Evolutionary conservation across 1,139 yeast species (phyloP), one percentile per base, ranked within the genome.

Genomic region (Magnusiomyces fungicola): DNA sequence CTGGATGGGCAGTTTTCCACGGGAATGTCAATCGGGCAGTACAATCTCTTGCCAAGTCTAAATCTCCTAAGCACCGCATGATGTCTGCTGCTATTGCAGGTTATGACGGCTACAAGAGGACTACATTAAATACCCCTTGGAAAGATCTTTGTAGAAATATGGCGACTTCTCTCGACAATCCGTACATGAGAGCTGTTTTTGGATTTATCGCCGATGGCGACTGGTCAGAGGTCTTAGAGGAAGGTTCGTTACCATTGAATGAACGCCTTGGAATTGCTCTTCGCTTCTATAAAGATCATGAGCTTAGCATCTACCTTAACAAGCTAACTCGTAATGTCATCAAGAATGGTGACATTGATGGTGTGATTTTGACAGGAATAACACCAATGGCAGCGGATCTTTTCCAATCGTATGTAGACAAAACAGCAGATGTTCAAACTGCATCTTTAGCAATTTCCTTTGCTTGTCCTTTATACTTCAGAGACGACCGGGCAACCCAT

Each of bases 21-120:
- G 96, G 96, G 1, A 86, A 89, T 64, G 85, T 92, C 1, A 76
- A 79, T 3, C 75, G 81, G 50, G 96, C 97, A 0, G 85, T 90
- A 9, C 80, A 79, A 32, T 82, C 88, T 12, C 69, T 92, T 50
- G 71, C 74, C 1, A 64, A 66, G 19, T 77, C 88, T 2, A 76
- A 77, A 46, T 78, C 76, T 50, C 85, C 81, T 58, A 70, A 83
- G 47, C 72, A 87, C 45, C 68, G 85, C 46, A 73, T 92, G 45
- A 89, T 92, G 75, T 88, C 96, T 0, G 84, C 97, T 0, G 97
- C 97, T 0, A 87, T 92, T 34, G 94, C 97, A 0, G 97, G 97
- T 0, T 90, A 88, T 62, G 71, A 84, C 62, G 92, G 95, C 0
- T 88, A 86, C 61, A 80, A 78, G 55, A 75, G 78, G 54, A 70